A percentile compares a stretch with the other conserved stretches of the same genome.
phyloP scores from a whole-genome alignment of 1,284 basidiomycete species.

The Schizophyllum amplum region DNA sequence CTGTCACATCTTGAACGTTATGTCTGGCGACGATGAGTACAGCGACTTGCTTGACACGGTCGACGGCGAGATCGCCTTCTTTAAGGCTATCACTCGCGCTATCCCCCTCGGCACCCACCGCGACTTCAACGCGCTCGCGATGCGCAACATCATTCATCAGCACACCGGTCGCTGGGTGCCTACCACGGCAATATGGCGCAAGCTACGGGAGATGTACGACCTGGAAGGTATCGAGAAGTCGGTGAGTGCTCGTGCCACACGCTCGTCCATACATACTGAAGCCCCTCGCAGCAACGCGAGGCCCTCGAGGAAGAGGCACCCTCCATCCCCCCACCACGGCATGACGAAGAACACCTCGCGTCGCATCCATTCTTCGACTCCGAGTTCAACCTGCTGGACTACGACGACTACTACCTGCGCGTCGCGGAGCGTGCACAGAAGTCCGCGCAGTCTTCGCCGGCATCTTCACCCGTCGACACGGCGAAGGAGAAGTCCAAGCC shows the following conservation, averaged over 20 bases:
- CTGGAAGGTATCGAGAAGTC: slow-evolving; percentile 63
- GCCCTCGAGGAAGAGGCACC: slow-evolving; percentile 52
- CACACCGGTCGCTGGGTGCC: slow-evolving; percentile 60
- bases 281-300: slow-evolving; percentile 38
- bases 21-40: slow-evolving; percentile 1
- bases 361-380: slow-evolving; percentile 62
- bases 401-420: slow-evolving; percentile 48
- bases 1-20: no score
- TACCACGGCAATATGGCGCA: slow-evolving; percentile 64
- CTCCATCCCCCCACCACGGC: slow-evolving; percentile 51
- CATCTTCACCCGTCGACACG: slow-evolving; percentile 44
- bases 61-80: slow-evolving; percentile 75
- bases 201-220: slow-evolving; percentile 67
- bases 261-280: slow-evolving; percentile 8
- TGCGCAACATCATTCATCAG: slow-evolving; percentile 61
- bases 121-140: slow-evolving; percentile 70
- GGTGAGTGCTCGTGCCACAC: slow-evolving; percentile 7
- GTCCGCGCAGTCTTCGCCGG: slow-evolving; percentile 40
- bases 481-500: slow-evolving; percentile 26
- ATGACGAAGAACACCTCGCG: slow-evolving; percentile 50
- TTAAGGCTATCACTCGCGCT: slow-evolving; percentile 67
- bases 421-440: slow-evolving; percentile 57
- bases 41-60: slow-evolving; percentile 52
- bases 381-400: slow-evolving; percentile 52
- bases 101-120: slow-evolving; percentile 73